Evolutionary conservation across 768 basidiomycete species (phyloP).

Genomic region (Lactifluus echinatus): DNA sequence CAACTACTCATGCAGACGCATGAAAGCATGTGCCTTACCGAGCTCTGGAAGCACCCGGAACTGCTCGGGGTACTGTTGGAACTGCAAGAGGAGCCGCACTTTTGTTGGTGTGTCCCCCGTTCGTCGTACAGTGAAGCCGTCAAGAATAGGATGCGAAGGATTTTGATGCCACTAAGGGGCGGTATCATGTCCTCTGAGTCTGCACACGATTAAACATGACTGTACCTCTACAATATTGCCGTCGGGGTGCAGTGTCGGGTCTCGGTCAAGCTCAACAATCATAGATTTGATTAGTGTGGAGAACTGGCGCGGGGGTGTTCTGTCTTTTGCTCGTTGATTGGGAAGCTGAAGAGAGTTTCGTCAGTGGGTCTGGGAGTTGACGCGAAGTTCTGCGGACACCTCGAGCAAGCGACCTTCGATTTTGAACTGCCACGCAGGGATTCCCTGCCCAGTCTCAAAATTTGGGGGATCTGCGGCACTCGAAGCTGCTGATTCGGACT

Average conservation of each 20-base stretch:
- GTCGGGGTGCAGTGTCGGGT: constrained; percentile 71
- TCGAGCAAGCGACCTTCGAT: constrained; percentile 84
- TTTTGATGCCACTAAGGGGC: constrained; percentile 50
- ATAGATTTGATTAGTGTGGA: constrained; percentile 78
- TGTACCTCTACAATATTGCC: constrained; percentile 85
- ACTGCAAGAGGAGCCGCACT: constrained; percentile 73
- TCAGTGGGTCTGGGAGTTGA: neutral
- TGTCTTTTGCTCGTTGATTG: constrained; percentile 57
- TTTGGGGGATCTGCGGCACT: constrained; percentile 38
- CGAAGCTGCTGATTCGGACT: constrained; percentile 37
- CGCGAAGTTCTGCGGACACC: constrained; percentile 32
- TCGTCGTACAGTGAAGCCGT: constrained; percentile 80
- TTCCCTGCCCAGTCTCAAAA: constrained; percentile 79
- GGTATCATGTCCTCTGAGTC: neutral
- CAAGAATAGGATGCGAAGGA: constrained; percentile 52
- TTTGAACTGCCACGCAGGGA: constrained; percentile 82
- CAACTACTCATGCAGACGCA: neutral
- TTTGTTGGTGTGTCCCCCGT: constrained; percentile 74
- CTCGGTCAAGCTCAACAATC: constrained; percentile 81
- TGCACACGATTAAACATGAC: neutral
- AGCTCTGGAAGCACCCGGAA: constrained; percentile 74
- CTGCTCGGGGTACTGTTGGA: constrained; percentile 83
- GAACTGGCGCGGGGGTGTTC: constrained; percentile 61
- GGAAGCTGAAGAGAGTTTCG: constrained; percentile 33
- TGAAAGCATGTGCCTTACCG: constrained; percentile 34